These are phyloP conservation scores for Alopecurus myosuroides DNA, from an alignment of 176 grass and related monocot genomes.

Conservation along the genomic window DNA sequence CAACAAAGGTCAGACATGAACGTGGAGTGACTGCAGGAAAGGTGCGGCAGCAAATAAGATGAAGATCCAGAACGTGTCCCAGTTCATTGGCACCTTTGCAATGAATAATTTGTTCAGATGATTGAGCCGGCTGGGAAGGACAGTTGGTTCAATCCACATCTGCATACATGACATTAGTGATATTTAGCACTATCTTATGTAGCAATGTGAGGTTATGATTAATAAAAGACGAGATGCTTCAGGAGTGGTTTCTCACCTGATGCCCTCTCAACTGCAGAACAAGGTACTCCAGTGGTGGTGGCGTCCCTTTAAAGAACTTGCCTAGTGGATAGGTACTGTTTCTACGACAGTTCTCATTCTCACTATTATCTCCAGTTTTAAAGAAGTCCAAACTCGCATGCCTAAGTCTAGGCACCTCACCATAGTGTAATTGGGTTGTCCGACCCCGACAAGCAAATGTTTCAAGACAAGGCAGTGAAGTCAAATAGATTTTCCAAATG, in stretches of 20 bases:
- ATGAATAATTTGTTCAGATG: conserved; percentile 11
- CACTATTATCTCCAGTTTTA: neutral
- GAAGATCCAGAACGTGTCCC: conserved; percentile 14
- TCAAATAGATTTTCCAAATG: conserved; percentile 9
- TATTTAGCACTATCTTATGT: neutral
- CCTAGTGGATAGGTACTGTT: neutral
- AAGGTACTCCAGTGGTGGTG: neutral
- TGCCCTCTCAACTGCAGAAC: conserved; percentile 25
- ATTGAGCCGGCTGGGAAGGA: neutral
- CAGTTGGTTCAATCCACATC: conserved; percentile 26
- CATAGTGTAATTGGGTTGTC: conserved; percentile 2
- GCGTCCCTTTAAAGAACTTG: conserved; percentile 19
- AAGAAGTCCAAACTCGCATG: conserved; percentile 21
- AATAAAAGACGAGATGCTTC: neutral
- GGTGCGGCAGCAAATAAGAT: conserved; percentile 2
- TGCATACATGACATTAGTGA: neutral
- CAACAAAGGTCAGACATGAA: neutral
- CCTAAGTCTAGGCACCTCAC: conserved; percentile 7
- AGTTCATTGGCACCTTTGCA: conserved; percentile 1
- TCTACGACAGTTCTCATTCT: neutral
- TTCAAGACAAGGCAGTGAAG: conserved; percentile 11
- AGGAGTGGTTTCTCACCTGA: neutral
- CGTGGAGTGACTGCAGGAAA: conserved; percentile 3
- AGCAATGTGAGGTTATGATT: neutral
- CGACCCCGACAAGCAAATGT: conserved; percentile 6